Conservation (phyloP, 257 asterid genomes). For the Leptodermis oblonga region DNA sequence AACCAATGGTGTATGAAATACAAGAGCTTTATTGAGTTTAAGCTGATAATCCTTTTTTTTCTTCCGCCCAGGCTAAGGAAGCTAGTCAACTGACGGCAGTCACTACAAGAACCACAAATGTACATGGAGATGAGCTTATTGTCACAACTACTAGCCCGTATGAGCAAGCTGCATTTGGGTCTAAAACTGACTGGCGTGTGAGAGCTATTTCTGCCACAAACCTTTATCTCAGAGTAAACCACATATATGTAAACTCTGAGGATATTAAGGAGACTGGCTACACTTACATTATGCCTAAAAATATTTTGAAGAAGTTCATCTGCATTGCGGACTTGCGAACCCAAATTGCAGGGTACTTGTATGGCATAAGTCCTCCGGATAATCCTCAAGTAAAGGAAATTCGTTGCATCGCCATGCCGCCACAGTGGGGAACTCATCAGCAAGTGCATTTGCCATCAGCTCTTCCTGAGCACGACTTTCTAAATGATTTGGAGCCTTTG, state of each 20-base stretch:
- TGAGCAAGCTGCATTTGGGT: slow-evolving; percentile 81
- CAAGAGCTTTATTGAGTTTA: neutral
- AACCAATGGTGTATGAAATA: neutral
- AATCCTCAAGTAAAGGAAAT: slow-evolving; percentile 99
- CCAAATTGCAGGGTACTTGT: slow-evolving; percentile 88
- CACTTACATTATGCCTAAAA: slow-evolving; percentile 97
- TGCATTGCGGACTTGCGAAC: slow-evolving; percentile 97
- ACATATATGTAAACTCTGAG: slow-evolving; percentile 94
- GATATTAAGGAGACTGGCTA: slow-evolving; percentile 99
- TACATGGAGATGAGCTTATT: slow-evolving; percentile 88
- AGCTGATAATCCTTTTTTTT: neutral
- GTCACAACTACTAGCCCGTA: slow-evolving; percentile 97
- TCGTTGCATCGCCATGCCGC: slow-evolving; percentile 94
- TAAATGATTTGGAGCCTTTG: slow-evolving; percentile 87
- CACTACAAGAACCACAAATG: slow-evolving; percentile 89
- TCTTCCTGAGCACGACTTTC: slow-evolving; percentile 89
- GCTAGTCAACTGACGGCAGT: slow-evolving; percentile 95
- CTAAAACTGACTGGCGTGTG: slow-evolving; percentile 99
- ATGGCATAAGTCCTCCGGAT: slow-evolving; percentile 96
- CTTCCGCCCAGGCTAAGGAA: slow-evolving; percentile 70
- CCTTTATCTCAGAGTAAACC: slow-evolving; percentile 94
- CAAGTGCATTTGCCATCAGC: slow-evolving; percentile 89
- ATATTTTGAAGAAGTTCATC: slow-evolving; percentile 90
- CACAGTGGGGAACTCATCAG: slow-evolving; percentile 99
- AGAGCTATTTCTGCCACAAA: slow-evolving; percentile 98